Base-by-base conservation (phyloP, 2,329 filamentous ascomycete species). In the Hymenoscyphus salicellus region DNA sequence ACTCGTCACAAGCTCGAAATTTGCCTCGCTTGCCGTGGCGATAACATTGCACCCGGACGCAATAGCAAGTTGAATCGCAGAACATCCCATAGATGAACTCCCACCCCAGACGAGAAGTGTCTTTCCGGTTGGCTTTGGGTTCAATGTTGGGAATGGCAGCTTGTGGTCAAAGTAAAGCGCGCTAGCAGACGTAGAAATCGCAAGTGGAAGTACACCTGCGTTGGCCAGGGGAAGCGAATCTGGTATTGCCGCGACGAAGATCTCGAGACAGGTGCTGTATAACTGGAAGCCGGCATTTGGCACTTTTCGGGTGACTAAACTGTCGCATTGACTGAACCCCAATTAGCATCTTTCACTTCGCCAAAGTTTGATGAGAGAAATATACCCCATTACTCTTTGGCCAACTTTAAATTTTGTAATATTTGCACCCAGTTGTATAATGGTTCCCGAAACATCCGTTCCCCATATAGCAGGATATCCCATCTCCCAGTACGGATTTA, bases 21-120 rank as follows among this genome's bases (percentile, higher is more conserved):
- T 83, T 63, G 62, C 4, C 5, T 23, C 8, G 30, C 28, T 36
- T 8, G 46, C 30, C 20, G 79, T 81, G 17, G 79, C 75, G 56
- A 81, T 71, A 56, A 82, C 80, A 57, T 58, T 59, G 3, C 58
- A 61, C 8, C 72, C 71, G 8, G 70, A 66, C 67, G 81, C 73
- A 63, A 78, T 78, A 5, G 78, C 80, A 63, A 75, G 81, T 65
- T 83, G 81, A 10, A 83, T 75, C 4, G 80, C 80, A 2, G 81
- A 71, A 0, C 77, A 77, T 1, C 81, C 81, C 0, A 80, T 82
- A 11, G 80, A 81, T 1, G 81, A 82, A 32, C 78, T 79, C 3
- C 77, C 81, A 43, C 80, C 81, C 65, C 83, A 83, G 52, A 83
- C 78, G 16, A 83, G 70, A 10, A 83, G 69, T 0, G 79, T 65